Percentiles rank a stretch among this genome's conserved stretches.
Conservation (phyloP, 306 rosid genomes). For the Glycine tomentella region DNA sequence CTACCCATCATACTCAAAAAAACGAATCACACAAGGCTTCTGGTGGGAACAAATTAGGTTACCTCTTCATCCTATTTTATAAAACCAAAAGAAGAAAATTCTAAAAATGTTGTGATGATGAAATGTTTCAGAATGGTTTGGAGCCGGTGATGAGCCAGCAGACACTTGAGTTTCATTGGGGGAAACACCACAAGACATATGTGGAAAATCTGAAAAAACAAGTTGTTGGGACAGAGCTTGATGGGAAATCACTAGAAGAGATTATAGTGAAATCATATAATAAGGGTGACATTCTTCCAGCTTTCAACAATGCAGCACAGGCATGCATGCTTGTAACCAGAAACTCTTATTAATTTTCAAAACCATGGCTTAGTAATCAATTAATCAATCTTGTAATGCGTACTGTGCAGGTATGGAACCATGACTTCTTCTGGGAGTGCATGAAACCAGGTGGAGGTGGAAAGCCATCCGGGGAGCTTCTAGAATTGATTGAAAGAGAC, state of each 20-base stretch:
- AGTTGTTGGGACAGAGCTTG: conserved; percentile 72
- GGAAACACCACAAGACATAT: conserved; percentile 82
- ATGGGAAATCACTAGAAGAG: conserved; percentile 62
- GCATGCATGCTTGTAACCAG: conserved; percentile 39
- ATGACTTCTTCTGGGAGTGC: conserved; percentile 94
- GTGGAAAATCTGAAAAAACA: conserved; percentile 77
- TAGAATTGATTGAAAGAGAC: conserved; percentile 75
- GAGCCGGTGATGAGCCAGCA: conserved; percentile 81
- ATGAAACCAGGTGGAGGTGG: conserved; percentile 87
- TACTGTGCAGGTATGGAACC: conserved; percentile 73
- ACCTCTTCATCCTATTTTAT: not conserved
- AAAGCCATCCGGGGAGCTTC: conserved; percentile 77
- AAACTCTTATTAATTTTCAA: not conserved
- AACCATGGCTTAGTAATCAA: conserved; percentile 1
- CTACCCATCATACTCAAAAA: not conserved
- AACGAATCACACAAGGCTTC: not conserved
- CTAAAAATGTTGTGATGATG: too few relatives aligned
- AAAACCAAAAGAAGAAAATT: not conserved
- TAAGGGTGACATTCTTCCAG: conserved; percentile 80
- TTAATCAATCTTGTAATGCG: conserved; percentile 19
- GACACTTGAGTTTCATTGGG: conserved; percentile 84
- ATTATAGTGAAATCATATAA: conserved; percentile 59
- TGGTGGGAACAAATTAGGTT: not conserved
- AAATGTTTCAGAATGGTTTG: too few relatives aligned
- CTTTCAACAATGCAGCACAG: conserved; percentile 90